Percentiles rank a stretch among this genome's conserved stretches.
These are phyloP conservation scores for Hymenoscyphus repandus DNA, from an alignment of 2,329 filamentous ascomycete species.

Conservation along the genomic window DNA sequence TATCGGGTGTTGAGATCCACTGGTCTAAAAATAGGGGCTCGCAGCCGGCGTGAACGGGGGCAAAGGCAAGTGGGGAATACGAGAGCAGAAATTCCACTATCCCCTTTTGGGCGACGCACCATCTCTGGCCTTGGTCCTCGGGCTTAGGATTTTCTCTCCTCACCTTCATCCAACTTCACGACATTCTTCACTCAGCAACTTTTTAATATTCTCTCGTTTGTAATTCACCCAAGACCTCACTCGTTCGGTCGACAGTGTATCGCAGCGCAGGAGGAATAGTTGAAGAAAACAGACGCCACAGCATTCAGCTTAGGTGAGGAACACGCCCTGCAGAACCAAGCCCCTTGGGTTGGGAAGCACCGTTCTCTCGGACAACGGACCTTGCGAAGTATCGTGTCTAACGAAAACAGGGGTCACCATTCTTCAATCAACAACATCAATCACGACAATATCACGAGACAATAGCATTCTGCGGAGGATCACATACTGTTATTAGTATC, in stretches of 20 bases:
- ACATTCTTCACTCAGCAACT: background rate
- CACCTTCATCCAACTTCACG: background rate
- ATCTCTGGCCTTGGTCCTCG: too few relatives aligned
- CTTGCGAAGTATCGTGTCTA: conserved; percentile 1
- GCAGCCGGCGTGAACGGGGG: too few relatives aligned
- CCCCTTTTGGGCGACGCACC: too few relatives aligned
- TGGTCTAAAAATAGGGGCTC: too few relatives aligned
- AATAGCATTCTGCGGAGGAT: background rate
- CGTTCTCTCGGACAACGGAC: conserved; percentile 12
- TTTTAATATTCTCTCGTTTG: conserved; percentile 10
- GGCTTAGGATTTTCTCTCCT: too few relatives aligned
- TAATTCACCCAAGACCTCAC: conserved; percentile 18
- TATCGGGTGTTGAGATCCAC: too few relatives aligned
- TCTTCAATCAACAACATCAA: conserved; percentile 3
- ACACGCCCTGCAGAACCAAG: conserved; percentile 1
- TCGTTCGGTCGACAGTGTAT: conserved; percentile 21
- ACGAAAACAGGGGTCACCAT: conserved; percentile 7
- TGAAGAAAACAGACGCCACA: background rate
- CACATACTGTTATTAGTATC: background rate
- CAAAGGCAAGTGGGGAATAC: too few relatives aligned
- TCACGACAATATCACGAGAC: conserved; percentile 1
- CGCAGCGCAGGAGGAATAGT: conserved; percentile 2
- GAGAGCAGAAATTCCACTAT: too few relatives aligned
- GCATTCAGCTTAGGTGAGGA: conserved; percentile 1
- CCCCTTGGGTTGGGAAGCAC: background rate